Evolutionary conservation across 495 filamentous ascomycete genomes (phyloP).

Genomic region (Daldinia caldariorum): DNA sequence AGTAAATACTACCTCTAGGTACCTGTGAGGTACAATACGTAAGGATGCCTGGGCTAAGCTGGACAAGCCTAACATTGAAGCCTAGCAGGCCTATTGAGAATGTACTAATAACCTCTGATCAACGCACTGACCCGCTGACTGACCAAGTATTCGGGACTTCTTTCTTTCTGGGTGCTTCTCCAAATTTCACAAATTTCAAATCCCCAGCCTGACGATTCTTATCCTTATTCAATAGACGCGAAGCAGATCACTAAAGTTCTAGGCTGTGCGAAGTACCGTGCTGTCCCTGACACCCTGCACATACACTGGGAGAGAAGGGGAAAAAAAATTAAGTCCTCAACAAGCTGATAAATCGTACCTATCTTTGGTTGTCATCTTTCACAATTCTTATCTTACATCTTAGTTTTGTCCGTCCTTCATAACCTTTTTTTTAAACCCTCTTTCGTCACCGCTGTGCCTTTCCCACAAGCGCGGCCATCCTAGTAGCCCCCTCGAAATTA

Average conservation of each 20-base stretch:
- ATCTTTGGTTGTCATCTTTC: constrained; percentile 37
- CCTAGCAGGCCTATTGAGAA: background rate
- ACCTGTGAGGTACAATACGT: background rate
- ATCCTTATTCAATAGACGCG: constrained; percentile 25
- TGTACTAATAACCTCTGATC: constrained; percentile 31
- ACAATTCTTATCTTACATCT: constrained; percentile 24
- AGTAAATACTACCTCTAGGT: background rate
- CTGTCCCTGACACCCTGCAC: too few species aligned
- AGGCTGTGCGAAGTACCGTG: constrained; percentile 33
- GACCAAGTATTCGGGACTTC: constrained; percentile 44
- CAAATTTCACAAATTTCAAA: constrained; percentile 48
- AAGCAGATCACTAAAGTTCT: constrained; percentile 43
- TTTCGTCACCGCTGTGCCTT: constrained; percentile 16
- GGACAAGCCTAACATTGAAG: background rate
- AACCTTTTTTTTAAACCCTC: constrained; percentile 11
- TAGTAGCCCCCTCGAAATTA: constrained; percentile 20
- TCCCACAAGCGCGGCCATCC: constrained; percentile 14
- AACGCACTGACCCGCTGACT: constrained; percentile 25
- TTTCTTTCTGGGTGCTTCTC: constrained; percentile 38
- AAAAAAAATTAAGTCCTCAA: constrained; percentile 15
- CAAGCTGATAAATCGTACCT: constrained; percentile 38
- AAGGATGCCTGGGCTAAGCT: background rate
- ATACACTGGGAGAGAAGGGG: constrained; percentile 9
- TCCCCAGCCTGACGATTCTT: constrained; percentile 49
- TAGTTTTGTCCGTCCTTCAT: constrained; percentile 17